Conservation (phyloP, 2,329 filamentous ascomycete species). For the Fusarium nematophilum region DNA sequence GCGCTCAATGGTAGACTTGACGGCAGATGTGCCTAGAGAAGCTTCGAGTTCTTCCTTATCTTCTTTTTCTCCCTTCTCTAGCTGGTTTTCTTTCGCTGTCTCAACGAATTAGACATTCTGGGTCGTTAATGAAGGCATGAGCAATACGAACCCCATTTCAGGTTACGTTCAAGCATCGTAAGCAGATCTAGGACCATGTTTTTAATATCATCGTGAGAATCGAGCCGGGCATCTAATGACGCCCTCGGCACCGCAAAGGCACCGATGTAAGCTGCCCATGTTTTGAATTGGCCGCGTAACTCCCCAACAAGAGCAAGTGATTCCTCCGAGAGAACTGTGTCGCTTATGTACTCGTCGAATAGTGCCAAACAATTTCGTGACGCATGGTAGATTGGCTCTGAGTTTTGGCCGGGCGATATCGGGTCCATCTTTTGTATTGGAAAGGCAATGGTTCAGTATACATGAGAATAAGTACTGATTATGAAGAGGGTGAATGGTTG, state of each 20-base stretch:
- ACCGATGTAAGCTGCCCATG: neutral
- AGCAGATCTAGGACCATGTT: slow-evolving; percentile 2
- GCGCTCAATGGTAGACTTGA: neutral
- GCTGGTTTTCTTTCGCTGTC: neutral
- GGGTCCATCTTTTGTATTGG: neutral
- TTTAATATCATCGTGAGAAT: neutral
- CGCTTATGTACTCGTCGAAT: neutral
- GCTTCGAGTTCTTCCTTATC: neutral
- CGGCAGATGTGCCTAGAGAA: neutral
- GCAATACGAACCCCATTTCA: neutral
- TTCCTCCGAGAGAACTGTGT: neutral
- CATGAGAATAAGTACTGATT: no score
- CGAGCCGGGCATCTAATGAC: slow-evolving; percentile 1
- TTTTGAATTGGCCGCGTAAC: neutral
- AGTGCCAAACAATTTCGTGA: neutral
- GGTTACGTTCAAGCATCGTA: neutral
- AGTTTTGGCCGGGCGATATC: neutral
- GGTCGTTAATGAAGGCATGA: neutral
- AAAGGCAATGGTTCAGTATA: neutral
- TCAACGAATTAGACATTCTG: neutral
- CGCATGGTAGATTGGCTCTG: neutral
- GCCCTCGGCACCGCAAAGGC: slow-evolving; percentile 1
- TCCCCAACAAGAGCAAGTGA: neutral
- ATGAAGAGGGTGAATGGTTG: no score
- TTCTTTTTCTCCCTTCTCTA: neutral